phyloP scores from a whole-genome alignment of 2,329 filamentous ascomycete species.

The Pseudocercospora eumusae region DNA sequence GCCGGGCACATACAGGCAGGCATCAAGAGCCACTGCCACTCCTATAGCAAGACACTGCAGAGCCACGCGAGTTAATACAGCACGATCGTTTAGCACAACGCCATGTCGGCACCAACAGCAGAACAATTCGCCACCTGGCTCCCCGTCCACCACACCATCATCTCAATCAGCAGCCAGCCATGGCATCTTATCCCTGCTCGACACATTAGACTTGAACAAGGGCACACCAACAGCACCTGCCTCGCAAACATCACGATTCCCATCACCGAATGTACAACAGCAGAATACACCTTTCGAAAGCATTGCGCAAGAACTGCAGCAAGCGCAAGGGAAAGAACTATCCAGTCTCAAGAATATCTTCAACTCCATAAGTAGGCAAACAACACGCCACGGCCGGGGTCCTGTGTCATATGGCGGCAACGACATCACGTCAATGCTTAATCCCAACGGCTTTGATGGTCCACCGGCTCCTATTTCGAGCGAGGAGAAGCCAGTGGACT shows the following conservation, averaged over 20 bases:
- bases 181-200: constrained; percentile 34
- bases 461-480: background rate
- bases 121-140: constrained; percentile 15
- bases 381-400: background rate
- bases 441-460: background rate
- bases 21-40: constrained; percentile 11
- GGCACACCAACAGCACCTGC: constrained; percentile 30
- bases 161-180: constrained; percentile 18
- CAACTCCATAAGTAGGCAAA: constrained; percentile 11
- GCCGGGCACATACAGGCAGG: constrained; percentile 23
- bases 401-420: background rate
- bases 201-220: constrained; percentile 37
- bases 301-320: constrained; percentile 15
- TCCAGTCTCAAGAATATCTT: constrained; percentile 27
- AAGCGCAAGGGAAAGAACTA: background rate
- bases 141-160: constrained; percentile 22
- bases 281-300: constrained; percentile 22
- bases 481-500: constrained; percentile 30
- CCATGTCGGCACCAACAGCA: constrained; percentile 19
- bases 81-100: constrained; percentile 30
- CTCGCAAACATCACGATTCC: constrained; percentile 34
- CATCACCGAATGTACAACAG: constrained; percentile 32
- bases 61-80: constrained; percentile 17
- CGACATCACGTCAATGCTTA: background rate
- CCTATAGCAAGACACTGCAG: constrained; percentile 21